These are phyloP conservation scores for Actinomucor elegans DNA, from an alignment of 371 early-diverging fungal species.

Conservation along the genomic window DNA sequence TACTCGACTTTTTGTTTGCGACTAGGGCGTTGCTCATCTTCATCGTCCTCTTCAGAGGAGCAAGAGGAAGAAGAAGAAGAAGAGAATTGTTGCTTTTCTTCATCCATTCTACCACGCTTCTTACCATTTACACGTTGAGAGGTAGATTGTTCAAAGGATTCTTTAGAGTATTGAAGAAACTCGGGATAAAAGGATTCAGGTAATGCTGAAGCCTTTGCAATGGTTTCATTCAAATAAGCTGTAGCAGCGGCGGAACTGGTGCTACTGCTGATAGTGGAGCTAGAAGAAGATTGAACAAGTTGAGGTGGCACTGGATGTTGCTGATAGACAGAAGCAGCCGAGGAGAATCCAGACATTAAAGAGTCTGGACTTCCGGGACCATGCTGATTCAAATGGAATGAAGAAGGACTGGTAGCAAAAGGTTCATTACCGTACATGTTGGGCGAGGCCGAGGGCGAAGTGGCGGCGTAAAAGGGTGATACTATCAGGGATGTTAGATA, in stretches of 20 bases:
- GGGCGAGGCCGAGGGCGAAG: slow-evolving; percentile 16
- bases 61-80: slow-evolving; percentile 12
- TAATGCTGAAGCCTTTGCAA: slow-evolving; percentile 43
- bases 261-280: slow-evolving; percentile 18
- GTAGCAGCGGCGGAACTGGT: slow-evolving; percentile 26
- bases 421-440: slow-evolving; percentile 16
- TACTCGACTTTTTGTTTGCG: slow-evolving; percentile 21
- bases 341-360: slow-evolving; percentile 24
- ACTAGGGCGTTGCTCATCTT: slow-evolving; percentile 6
- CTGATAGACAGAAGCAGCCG: slow-evolving; percentile 13
- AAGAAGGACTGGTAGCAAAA: slow-evolving; percentile 16
- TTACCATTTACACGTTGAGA: slow-evolving; percentile 5
- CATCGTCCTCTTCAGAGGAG: slow-evolving; percentile 9
- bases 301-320: slow-evolving; percentile 28
- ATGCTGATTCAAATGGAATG: slow-evolving; percentile 5
- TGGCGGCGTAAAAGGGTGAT: slow-evolving; percentile 18
- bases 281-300: slow-evolving; percentile 35
- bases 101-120: slow-evolving; percentile 16
- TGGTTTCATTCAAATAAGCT: slow-evolving; percentile 34
- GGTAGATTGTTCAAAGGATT: slow-evolving; percentile 39
- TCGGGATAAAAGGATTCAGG: slow-evolving; percentile 51
- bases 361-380: slow-evolving; percentile 39
- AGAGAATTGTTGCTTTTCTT: slow-evolving; percentile 1
- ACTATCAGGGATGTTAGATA: slow-evolving; percentile 1
- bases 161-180: slow-evolving; percentile 46